Evolutionary conservation across 305 asterid genomes (phyloP), one percentile per base, ranked within the genome.

Genomic region (Rubia tinctorum): DNA sequence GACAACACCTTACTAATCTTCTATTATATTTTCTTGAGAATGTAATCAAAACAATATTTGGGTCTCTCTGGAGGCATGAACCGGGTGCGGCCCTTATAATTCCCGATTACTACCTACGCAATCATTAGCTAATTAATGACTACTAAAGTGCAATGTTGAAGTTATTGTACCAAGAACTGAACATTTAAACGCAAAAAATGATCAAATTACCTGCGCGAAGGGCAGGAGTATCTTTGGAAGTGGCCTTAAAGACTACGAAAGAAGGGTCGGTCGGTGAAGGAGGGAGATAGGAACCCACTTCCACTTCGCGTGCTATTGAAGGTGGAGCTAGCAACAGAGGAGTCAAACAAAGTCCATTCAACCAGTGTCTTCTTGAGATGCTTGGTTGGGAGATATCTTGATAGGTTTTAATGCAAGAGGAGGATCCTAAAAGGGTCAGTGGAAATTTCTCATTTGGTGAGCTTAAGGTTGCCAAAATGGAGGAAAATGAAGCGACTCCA

Each of bases 221-320:
- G 66, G 99, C 98, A 76, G 99, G 98, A 70, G 99, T 95, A 82
- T 95, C 97, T 73, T 89, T 90, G 0, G 88, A 56, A 43, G 96
- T 86, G 74, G 99, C 99, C 61, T 88, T 79, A 85, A 90, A 95
- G 77, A 90, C 83, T 25, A 95, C 98, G 82, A 95, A 95, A 51
- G 97, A 84, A 8, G 94, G 91, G 84, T 92, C 84, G 73, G 74
- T 30, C 1, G 94, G 85, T 18, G 91, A 88, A 0, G 86, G 84
- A 55, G 97, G 99, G 25, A 95, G 87, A 84, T 82, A 95, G 14
- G 96, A 74, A 9, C 98, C 99, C 60, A 89, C 96, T 79, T 66
- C 69, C 22, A 92, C 86, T 76, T 95, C 98, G 76, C 86, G 86
- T 64, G 98, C 92, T 2, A 67, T 64, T 13, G 95, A 81, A 39